Conservation (phyloP, 192 early-diverging fungal genomes). For the Coemansia sp. region DNA sequence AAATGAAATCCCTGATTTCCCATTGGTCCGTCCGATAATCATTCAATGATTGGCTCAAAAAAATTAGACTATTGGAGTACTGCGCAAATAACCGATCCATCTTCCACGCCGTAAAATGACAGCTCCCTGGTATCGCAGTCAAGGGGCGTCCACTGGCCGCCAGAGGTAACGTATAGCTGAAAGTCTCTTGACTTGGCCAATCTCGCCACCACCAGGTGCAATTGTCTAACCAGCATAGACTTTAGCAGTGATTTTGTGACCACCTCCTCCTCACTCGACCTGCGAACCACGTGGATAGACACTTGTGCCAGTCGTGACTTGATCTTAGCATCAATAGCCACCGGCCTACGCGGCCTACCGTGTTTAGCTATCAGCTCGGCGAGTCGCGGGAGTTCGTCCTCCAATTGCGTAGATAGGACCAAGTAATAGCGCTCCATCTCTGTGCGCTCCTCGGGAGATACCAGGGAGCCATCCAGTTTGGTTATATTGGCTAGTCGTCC, state of each 20-base stretch:
- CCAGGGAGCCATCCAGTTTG: slow-evolving; percentile 28
- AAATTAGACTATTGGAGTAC: neutral
- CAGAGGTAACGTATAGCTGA: neutral
- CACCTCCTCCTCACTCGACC: neutral
- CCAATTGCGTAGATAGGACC: neutral
- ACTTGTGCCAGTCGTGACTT: neutral
- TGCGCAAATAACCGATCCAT: slow-evolving; percentile 15
- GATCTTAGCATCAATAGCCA: neutral
- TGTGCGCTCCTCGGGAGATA: slow-evolving; percentile 26
- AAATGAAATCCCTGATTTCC: neutral
- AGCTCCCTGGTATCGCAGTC: slow-evolving; percentile 30
- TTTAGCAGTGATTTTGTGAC: neutral
- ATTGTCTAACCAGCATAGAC: slow-evolving; percentile 41
- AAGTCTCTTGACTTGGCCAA: slow-evolving; percentile 20
- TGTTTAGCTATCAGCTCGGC: neutral
- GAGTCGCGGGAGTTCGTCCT: neutral
- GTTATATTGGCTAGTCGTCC: slow-evolving; percentile 11
- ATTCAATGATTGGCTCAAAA: neutral
- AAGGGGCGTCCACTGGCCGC: slow-evolving; percentile 9
- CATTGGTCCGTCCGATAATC: neutral
- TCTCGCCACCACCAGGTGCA: slow-evolving; percentile 20
- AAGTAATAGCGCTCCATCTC: slow-evolving; percentile 53
- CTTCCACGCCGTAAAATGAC: slow-evolving; percentile 34
- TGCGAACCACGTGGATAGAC: neutral
- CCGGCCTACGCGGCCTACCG: neutral